Base-by-base conservation (phyloP, 2,329 filamentous ascomycete genomes). In the Neopestalotiopsis rosae region DNA sequence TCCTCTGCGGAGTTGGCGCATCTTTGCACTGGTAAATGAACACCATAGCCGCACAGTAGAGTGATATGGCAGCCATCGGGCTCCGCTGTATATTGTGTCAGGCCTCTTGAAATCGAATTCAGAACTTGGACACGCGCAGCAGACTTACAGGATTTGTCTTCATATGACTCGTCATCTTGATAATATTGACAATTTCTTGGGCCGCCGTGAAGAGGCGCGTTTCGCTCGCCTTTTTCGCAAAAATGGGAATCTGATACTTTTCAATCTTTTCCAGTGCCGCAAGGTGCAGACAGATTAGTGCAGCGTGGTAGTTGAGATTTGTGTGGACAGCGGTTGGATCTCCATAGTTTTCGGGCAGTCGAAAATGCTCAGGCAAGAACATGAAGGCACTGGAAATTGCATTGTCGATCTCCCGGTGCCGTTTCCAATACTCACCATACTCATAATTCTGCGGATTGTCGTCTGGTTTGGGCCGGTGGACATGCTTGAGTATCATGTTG, bases 251-350 rank as follows among this genome's bases (percentile, higher is more conserved):
- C 2, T 88, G 86, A 76, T 95, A 86, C 75, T 90, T 91, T 67
- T 94, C 91, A 0, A 92, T 92, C 76, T 93, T 95, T 80, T 95
- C 94, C 9, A 96, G 90, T 1, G 95, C 94, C 1, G 94, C 93
- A 79, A 97, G 94, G 76, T 98, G 95, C 5, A 98, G 84, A 77
- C 94, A 97, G 66, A 98, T 97, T 9, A 92, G 89, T 1, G 93
- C 92, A 0, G 94, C 94, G 76, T 98, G 95, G 2, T 98, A 88
- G 76, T 93, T 94, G 84, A 98, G 91, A 72, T 97, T 97, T 65
- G 91, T 86, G 77, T 97, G 95, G 0, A 97, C 87, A 6, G 94
- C 89, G 61, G 93, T 90, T 0, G 91, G 86, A 73, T 97, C 89
- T 52, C 87, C 84, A 65, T 93, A 81, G 13, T 91, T 90, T 32